Evolutionary conservation across 192 early-diverging fungal genomes (phyloP).

Genomic region (Podila verticillata): DNA sequence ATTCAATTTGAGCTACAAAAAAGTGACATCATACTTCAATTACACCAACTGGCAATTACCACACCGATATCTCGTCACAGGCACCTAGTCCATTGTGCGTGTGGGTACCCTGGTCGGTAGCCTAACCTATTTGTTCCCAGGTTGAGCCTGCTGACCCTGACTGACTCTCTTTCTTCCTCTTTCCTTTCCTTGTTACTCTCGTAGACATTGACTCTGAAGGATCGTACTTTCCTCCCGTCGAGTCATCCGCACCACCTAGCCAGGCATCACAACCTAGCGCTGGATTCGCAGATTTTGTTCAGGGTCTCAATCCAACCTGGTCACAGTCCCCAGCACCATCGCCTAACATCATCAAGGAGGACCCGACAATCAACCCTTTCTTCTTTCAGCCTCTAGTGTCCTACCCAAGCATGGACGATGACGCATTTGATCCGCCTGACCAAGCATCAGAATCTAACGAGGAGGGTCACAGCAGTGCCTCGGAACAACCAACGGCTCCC

Average conservation of each 20-base stretch:
- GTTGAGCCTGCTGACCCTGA: too few relatives aligned
- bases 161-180: not conserved
- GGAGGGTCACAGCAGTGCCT: conserved; percentile 21
- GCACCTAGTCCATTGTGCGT: too few relatives aligned
- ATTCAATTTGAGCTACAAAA: too few relatives aligned
- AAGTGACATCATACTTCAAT: too few relatives aligned
- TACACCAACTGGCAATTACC: too few relatives aligned
- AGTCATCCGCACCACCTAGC: not conserved
- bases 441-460: conserved; percentile 41
- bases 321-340: conserved; percentile 66
- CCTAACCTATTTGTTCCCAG: too few relatives aligned
- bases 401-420: conserved; percentile 62
- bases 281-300: conserved; percentile 64
- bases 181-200: not conserved
- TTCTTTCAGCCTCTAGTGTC: conserved; percentile 53
- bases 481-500: conserved; percentile 13
- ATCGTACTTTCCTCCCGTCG: conserved; percentile 47
- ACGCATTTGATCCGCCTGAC: conserved; percentile 64
- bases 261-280: conserved; percentile 10
- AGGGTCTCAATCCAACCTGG: conserved; percentile 65
- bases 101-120: too few relatives aligned
- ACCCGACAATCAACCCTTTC: conserved; percentile 66
- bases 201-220: conserved; percentile 45
- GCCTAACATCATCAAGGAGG: conserved; percentile 55
- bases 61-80: too few relatives aligned